Percentiles rank a stretch among this genome's conserved stretches.
These are phyloP conservation scores for Evernia prunastri DNA, from an alignment of 495 filamentous ascomycete species.

Conservation along the genomic window DNA sequence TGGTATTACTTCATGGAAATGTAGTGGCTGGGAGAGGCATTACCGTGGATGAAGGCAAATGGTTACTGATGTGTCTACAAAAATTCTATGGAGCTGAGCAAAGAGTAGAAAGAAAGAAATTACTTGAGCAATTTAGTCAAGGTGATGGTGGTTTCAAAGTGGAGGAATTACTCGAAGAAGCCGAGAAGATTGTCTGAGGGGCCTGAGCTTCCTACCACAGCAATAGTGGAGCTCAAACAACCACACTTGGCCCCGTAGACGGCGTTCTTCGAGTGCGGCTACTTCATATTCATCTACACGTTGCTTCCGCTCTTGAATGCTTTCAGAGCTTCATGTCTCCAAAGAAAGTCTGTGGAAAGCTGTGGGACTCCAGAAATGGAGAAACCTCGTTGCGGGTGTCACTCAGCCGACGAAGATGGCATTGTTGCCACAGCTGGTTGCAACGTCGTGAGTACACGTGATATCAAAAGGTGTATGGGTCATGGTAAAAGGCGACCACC, in stretches of 20 bases:
- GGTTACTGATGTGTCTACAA: constrained; percentile 90
- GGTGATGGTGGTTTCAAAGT: constrained; percentile 75
- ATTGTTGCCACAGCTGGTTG: background rate
- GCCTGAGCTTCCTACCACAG: background rate
- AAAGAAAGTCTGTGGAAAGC: background rate
- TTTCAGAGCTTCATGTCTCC: too few species aligned
- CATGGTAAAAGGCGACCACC: background rate
- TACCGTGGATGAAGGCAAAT: constrained; percentile 69
- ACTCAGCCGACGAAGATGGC: background rate
- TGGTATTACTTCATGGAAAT: constrained; percentile 78
- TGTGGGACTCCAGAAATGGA: background rate
- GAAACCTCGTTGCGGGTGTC: background rate
- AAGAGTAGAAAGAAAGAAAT: constrained; percentile 43
- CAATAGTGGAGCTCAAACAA: too few species aligned
- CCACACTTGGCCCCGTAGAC: background rate
- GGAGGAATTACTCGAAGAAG: constrained; percentile 77
- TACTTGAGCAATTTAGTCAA: constrained; percentile 74
- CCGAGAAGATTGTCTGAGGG: constrained; percentile 61
- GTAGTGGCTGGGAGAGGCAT: constrained; percentile 74
- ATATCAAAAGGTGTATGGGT: background rate
- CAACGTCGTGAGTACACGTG: background rate
- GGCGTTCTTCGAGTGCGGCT: background rate
- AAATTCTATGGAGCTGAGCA: constrained; percentile 76
- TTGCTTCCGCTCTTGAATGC: background rate
- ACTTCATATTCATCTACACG: background rate